Percentiles rank a stretch among this genome's conserved stretches.
Conservation (phyloP, 805 yeast genomes). For the Lachancea nothofagi region DNA sequence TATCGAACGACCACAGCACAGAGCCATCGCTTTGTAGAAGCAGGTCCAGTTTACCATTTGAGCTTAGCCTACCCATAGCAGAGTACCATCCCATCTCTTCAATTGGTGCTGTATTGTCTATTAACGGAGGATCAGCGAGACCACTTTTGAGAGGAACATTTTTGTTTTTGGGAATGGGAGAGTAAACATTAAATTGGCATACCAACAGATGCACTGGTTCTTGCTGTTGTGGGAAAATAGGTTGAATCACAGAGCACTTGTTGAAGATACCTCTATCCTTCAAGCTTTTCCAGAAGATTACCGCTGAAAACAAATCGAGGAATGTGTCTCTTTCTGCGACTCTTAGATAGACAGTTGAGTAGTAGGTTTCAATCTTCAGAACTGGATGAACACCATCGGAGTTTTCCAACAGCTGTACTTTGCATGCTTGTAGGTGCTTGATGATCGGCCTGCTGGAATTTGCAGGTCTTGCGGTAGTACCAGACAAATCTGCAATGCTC, state of each 20-base stretch:
- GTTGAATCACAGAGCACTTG: slow-evolving; percentile 40
- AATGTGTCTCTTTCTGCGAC: slow-evolving; percentile 29
- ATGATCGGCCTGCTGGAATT: slow-evolving; percentile 16
- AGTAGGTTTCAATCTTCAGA: slow-evolving; percentile 15
- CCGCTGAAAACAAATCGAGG: slow-evolving; percentile 38
- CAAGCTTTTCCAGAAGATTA: slow-evolving; percentile 54
- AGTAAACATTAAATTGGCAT: slow-evolving; percentile 60
- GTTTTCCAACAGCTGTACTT: slow-evolving; percentile 17
- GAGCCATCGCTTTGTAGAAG: slow-evolving; percentile 61
- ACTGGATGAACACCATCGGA: slow-evolving; percentile 12
- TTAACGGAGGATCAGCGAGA: slow-evolving; percentile 9
- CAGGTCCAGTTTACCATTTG: slow-evolving; percentile 57
- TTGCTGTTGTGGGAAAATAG: slow-evolving; percentile 16
- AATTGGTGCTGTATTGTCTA: slow-evolving; percentile 16
- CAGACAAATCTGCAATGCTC: slow-evolving; percentile 6
- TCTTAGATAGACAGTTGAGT: slow-evolving; percentile 14
- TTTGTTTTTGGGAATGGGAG: slow-evolving; percentile 43
- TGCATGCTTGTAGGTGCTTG: slow-evolving; percentile 24
- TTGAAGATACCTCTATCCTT: slow-evolving; percentile 48
- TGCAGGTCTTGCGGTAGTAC: slow-evolving; percentile 4
- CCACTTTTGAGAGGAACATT: slow-evolving; percentile 10
- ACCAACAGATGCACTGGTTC: slow-evolving; percentile 41
- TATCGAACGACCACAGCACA: slow-evolving; percentile 51
- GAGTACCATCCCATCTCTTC: slow-evolving; percentile 59
- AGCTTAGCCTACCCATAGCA: slow-evolving; percentile 63